Percentiles rank a stretch among this genome's conserved stretches.
phyloP scores from a whole-genome alignment of 768 basidiomycete species.

The Astraeus odoratus region DNA sequence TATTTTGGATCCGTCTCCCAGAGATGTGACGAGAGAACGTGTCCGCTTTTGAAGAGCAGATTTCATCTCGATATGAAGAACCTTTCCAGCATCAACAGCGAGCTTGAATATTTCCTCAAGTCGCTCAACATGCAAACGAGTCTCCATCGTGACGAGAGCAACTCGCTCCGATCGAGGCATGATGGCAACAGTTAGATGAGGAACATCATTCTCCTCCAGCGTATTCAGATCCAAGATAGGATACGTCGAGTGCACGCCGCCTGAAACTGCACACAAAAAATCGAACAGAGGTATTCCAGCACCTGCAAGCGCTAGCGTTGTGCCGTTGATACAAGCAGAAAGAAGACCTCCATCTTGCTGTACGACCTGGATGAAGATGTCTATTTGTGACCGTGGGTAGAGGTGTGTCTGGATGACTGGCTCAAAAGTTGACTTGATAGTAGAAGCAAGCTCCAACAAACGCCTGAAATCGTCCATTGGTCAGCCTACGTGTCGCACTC shows the following conservation, averaged over 20 bases:
- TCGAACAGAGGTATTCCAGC: constrained; percentile 89
- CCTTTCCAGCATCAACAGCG: constrained; percentile 68
- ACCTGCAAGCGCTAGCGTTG: constrained; percentile 83
- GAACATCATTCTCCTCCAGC: constrained; percentile 87
- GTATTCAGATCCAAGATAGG: constrained; percentile 83
- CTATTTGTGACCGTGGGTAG: constrained; percentile 92
- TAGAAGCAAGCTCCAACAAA: constrained; percentile 76
- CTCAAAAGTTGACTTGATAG: constrained; percentile 92
- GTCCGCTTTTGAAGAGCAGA: constrained; percentile 60
- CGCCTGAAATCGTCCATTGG: constrained; percentile 46
- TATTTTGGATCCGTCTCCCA: constrained; percentile 41
- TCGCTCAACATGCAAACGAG: constrained; percentile 84
- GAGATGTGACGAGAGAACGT: constrained; percentile 50
- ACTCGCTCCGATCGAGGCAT: constrained; percentile 85
- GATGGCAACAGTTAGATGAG: constrained; percentile 81
- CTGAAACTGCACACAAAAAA: constrained; percentile 85
- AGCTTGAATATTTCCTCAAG: constrained; percentile 85
- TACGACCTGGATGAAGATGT: constrained; percentile 87
- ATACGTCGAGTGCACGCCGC: constrained; percentile 76
- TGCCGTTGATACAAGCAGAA: constrained; percentile 89
- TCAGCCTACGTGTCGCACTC: too few relatives aligned
- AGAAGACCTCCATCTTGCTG: constrained; percentile 92
- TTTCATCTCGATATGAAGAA: constrained; percentile 83
- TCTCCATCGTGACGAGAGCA: constrained; percentile 89
- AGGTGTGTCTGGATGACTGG: constrained; percentile 86